Conservation (phyloP, 2,329 filamentous ascomycete genomes). For the Tolypocladium capitatum region DNA sequence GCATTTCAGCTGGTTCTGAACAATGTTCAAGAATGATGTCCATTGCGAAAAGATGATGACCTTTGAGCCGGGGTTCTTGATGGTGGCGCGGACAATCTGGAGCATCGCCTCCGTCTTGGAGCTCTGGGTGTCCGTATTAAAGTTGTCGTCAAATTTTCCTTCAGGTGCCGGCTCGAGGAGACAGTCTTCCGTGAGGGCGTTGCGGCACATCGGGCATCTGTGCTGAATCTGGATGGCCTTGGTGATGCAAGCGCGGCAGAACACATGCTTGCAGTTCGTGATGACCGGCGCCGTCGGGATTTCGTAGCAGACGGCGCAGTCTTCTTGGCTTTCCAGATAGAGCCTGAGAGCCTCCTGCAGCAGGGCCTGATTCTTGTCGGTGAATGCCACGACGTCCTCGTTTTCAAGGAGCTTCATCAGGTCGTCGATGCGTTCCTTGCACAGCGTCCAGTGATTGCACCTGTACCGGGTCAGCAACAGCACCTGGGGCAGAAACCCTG, state of each 20-base stretch:
- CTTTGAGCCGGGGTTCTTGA: conserved; percentile 51
- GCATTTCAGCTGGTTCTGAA: conserved; percentile 53
- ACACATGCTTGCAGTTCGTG: conserved; percentile 72
- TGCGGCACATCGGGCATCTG: conserved; percentile 76
- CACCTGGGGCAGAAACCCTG: too few relatives aligned
- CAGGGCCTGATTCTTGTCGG: conserved; percentile 55
- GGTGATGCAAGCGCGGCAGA: conserved; percentile 61
- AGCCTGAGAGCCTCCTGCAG: conserved; percentile 65
- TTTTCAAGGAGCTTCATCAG: conserved; percentile 57
- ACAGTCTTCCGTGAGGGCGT: conserved; percentile 45
- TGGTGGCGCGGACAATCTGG: conserved; percentile 58
- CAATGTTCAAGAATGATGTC: conserved; percentile 59
- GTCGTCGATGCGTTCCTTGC: conserved; percentile 59
- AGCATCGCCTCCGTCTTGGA: conserved; percentile 74
- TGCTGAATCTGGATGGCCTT: conserved; percentile 61
- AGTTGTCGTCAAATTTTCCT: conserved; percentile 30
- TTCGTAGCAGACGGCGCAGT: conserved; percentile 74
- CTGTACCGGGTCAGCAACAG: conserved; percentile 12
- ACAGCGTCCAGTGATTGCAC: conserved; percentile 81
- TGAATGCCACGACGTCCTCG: conserved; percentile 55
- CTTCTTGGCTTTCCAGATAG: conserved; percentile 66
- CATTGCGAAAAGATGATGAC: conserved; percentile 66
- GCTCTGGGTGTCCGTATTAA: conserved; percentile 53
- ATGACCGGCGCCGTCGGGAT: conserved; percentile 61
- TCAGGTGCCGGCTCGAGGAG: conserved; percentile 54